Conservation (phyloP, 176 grass and related monocot species). For the Coix lacrymajobi region DNA sequence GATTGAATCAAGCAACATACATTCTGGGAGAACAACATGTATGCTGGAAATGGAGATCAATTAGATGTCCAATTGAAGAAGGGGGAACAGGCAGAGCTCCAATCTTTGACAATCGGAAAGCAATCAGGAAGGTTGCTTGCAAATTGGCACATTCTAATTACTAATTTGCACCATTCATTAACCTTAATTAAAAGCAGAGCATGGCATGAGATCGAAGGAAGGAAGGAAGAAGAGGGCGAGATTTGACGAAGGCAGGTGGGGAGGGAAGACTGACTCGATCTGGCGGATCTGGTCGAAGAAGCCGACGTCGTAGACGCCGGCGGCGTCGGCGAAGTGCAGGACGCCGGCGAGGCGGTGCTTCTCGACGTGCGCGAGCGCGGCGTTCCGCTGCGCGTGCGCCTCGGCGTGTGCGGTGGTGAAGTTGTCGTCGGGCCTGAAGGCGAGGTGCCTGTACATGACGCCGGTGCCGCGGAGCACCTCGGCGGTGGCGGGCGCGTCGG, state of each 20-base stretch:
- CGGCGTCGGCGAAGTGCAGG: constrained; percentile 68
- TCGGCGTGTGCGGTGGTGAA: constrained; percentile 60
- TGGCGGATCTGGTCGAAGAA: constrained; percentile 90
- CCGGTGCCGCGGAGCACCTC: constrained; percentile 72
- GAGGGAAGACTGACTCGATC: constrained; percentile 57
- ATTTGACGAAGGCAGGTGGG: background rate
- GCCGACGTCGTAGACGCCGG: constrained; percentile 55
- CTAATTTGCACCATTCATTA: background rate
- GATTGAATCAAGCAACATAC: constrained; percentile 11
- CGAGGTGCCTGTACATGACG: constrained; percentile 93
- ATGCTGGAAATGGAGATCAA: background rate
- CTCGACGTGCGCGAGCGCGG: constrained; percentile 87
- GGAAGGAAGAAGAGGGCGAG: background rate
- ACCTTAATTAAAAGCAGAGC: background rate
- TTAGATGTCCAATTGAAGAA: background rate
- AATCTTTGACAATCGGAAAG: background rate
- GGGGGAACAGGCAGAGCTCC: background rate
- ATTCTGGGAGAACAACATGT: background rate
- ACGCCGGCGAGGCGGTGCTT: constrained; percentile 74
- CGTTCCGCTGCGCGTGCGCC: constrained; percentile 85
- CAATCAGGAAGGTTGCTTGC: background rate
- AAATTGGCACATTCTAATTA: constrained; percentile 8
- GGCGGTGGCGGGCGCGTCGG: constrained; percentile 45
- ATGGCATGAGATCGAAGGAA: background rate
- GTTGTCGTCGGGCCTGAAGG: constrained; percentile 77